phyloP scores from a whole-genome alignment of 208 protist genomes.

The Leishmania lainsoni region DNA sequence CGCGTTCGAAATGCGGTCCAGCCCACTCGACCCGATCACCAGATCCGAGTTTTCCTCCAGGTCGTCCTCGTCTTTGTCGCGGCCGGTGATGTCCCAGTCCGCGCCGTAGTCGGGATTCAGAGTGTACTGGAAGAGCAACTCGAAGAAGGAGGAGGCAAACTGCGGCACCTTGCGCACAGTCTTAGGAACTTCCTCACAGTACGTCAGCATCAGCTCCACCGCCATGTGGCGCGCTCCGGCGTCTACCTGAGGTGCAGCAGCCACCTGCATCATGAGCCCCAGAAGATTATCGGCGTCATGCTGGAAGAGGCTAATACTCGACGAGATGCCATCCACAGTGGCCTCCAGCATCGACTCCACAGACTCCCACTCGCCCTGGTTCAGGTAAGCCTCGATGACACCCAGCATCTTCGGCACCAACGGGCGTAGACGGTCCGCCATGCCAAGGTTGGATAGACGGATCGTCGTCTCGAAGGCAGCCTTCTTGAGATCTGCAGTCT shows the following conservation, averaged over 20 bases:
- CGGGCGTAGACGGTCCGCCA: slow-evolving; percentile 40
- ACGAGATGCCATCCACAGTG: slow-evolving; percentile 59
- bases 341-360: slow-evolving; percentile 55
- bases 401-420: slow-evolving; percentile 72
- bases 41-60: slow-evolving; percentile 68
- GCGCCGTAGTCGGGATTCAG: slow-evolving; percentile 60
- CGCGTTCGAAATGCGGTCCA: slow-evolving; percentile 79
- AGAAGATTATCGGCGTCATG: slow-evolving; percentile 53
- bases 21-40: slow-evolving; percentile 60
- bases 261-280: slow-evolving; percentile 76
- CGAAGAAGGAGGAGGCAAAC: slow-evolving; percentile 79
- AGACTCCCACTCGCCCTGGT: slow-evolving; percentile 63
- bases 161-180: slow-evolving; percentile 76
- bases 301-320: slow-evolving; percentile 61
- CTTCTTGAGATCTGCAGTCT: slow-evolving; percentile 45
- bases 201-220: slow-evolving; percentile 79
- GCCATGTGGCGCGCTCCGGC: slow-evolving; percentile 71
- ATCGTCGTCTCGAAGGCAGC: slow-evolving; percentile 69
- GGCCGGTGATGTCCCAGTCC: slow-evolving; percentile 67
- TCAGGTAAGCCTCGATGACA: slow-evolving; percentile 65
- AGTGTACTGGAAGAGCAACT: slow-evolving; percentile 87
- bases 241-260: slow-evolving; percentile 53
- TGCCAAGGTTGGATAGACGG: slow-evolving; percentile 45
- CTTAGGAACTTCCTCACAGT: slow-evolving; percentile 83
- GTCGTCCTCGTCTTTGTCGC: slow-evolving; percentile 65